Evolutionary conservation across 768 basidiomycete genomes (phyloP).

Genomic region (Lentinula lateritia): DNA sequence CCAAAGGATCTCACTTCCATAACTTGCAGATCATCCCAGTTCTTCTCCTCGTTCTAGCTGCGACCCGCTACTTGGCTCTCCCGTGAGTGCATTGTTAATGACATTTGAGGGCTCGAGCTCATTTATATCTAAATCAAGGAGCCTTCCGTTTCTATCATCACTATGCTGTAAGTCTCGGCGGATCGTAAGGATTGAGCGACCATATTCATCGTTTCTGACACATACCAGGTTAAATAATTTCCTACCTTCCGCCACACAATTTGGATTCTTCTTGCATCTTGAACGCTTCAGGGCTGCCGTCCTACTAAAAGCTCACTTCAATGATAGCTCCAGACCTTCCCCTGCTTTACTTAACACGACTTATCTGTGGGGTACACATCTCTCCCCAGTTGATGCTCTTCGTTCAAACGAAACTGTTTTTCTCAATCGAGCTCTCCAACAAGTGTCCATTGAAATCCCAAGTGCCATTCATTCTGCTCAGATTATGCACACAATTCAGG

Average conservation of each 20-base stretch:
- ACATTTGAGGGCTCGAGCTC: not conserved
- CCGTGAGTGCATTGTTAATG: not conserved
- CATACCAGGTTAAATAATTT: constrained; percentile 28
- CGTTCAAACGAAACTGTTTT: constrained; percentile 19
- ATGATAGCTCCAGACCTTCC: constrained; percentile 17
- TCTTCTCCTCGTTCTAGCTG: not conserved
- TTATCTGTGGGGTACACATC: constrained; percentile 23
- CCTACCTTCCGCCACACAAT: constrained; percentile 27
- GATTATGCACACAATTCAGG: constrained; percentile 27
- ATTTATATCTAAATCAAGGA: not conserved
- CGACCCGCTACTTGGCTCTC: not conserved
- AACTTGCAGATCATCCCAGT: not conserved
- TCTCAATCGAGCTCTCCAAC: constrained; percentile 25
- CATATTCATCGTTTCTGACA: not conserved
- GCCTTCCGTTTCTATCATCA: not conserved
- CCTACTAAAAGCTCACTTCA: constrained; percentile 26
- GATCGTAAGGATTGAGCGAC: too few relatives aligned
- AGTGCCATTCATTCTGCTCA: constrained; percentile 15
- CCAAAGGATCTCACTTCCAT: not conserved
- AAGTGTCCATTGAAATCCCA: constrained; percentile 20
- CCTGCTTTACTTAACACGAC: constrained; percentile 21
- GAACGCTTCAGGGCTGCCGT: constrained; percentile 24
- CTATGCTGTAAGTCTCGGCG: not conserved
- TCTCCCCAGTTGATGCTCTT: constrained; percentile 15
- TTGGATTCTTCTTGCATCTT: constrained; percentile 40